Percentiles rank a stretch among this genome's conserved stretches.
Conservation (phyloP, 345 rosid genomes). For the Euphorbia lathyris region DNA sequence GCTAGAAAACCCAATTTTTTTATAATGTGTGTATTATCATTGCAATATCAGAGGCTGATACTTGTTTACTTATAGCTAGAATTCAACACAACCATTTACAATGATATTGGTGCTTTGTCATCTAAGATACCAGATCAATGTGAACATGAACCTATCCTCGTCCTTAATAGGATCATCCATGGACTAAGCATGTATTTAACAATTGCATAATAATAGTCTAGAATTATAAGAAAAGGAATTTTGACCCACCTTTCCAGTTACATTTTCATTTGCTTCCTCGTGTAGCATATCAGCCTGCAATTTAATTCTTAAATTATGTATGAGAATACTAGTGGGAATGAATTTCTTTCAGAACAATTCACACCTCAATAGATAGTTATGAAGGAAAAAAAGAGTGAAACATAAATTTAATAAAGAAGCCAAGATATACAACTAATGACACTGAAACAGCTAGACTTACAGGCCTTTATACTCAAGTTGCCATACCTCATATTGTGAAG, state of each 20-base stretch:
- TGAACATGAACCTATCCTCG: not conserved
- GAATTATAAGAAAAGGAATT: not conserved
- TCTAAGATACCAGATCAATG: not conserved
- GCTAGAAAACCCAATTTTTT: not conserved
- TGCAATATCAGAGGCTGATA: not conserved
- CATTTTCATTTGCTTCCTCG: slow-evolving; percentile 36
- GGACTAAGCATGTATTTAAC: not conserved
- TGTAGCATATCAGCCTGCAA: slow-evolving; percentile 60
- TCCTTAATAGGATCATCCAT: not conserved
- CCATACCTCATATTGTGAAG: slow-evolving; percentile 81
- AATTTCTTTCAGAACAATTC: not conserved
- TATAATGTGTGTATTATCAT: slow-evolving; percentile 5
- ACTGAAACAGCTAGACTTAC: not conserved
- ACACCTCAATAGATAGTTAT: not conserved
- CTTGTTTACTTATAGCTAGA: not conserved
- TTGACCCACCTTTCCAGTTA: slow-evolving; percentile 22
- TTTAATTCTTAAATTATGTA: slow-evolving; percentile 17
- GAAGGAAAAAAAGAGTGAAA: slow-evolving; percentile 3
- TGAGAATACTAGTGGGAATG: not conserved
- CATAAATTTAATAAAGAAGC: slow-evolving; percentile 5
- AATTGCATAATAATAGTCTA: not conserved
- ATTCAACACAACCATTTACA: not conserved
- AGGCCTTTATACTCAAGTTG: slow-evolving; percentile 8
- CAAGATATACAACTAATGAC: not conserved
- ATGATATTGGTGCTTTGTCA: slow-evolving; percentile 1